Evolutionary conservation across 2,329 filamentous ascomycete species (phyloP).

Genomic region (Trichoderma cornu-damae): DNA sequence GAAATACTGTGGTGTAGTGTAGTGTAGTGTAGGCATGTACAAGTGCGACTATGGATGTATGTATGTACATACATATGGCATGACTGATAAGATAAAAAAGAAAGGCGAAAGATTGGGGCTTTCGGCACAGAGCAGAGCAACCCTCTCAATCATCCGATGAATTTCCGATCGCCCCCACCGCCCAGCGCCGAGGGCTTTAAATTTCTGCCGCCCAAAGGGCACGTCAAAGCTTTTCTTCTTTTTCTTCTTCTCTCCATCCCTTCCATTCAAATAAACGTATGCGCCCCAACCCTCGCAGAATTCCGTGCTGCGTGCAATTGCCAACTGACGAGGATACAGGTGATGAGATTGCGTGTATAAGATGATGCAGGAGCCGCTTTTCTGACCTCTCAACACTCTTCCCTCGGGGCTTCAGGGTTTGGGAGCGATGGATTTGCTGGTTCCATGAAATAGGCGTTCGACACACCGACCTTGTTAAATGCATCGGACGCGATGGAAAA

Average conservation of each 20-base stretch:
- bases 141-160: constrained; percentile 25
- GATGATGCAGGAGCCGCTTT: constrained; percentile 71
- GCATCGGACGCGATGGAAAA: constrained; percentile 90
- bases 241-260: constrained; percentile 69
- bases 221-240: constrained; percentile 30
- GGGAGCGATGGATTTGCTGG: constrained; percentile 57
- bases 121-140: neutral
- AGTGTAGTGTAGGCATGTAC: too few relatives aligned
- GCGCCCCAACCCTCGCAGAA: constrained; percentile 36
- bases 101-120: neutral
- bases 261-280: constrained; percentile 99
- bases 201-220: constrained; percentile 26
- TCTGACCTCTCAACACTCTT: constrained; percentile 72
- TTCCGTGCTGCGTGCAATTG: constrained; percentile 4
- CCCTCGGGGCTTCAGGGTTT: constrained; percentile 86
- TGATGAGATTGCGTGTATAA: constrained; percentile 99
- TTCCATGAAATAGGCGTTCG: constrained; percentile 98
- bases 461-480: constrained; percentile 98
- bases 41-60: too few relatives aligned
- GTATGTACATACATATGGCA: too few relatives aligned
- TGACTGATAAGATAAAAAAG: constrained; percentile 18
- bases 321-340: constrained; percentile 54
- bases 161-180: constrained; percentile 26
- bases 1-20: too few relatives aligned
- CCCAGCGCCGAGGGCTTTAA: constrained; percentile 34